Evolutionary conservation across 2,329 filamentous ascomycete species (phyloP), one percentile per base, ranked within the genome.

Genomic region (Cladosporium austrohemisphaericum): DNA sequence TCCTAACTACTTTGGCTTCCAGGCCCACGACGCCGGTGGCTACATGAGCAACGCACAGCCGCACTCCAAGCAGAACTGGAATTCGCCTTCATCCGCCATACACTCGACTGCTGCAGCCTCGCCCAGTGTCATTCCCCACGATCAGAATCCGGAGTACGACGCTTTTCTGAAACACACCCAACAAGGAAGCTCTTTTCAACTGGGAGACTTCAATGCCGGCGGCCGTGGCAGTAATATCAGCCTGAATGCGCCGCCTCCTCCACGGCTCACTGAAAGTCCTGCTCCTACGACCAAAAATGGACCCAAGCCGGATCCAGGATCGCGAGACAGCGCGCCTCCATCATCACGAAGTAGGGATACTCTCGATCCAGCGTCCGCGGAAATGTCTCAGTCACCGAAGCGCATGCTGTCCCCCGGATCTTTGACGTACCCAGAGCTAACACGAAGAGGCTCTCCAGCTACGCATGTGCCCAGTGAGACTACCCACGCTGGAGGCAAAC

Each of bases 1-100:
- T 64, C 88, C 89, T 10, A 94, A 91, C 65, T 95, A 95, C 68
- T 95, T 95, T 65, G 87, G 86, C 49, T 80, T 94, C 52, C 74
- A 83, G 23, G 83, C 89, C 51, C 66, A 80, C 16, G 68, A 71
- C 37, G 82, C 87, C 53, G 74, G 78, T 19, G 77, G 83, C 53
- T 83, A 84, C 46, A 53, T 59, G 9, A 57, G 46, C 49, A 56
- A 65, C 37, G 55, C 58, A 6, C 57, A 54, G 2, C 75, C 76
- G 26, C 74, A 86, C 54, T 76, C 83, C 1, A 80, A 80, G 50
- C 81, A 82, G 56, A 87, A 87, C 67, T 92, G 87, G 86, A 87
- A 84, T 58, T 79, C 85, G 7, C 78, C 83, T 1, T 83, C 81
- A 7, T 86, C 84, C 0, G 84, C 85, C 4, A 77, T 89, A 41